A percentile compares a stretch with the other conserved stretches of the same genome.
phyloP scores from a whole-genome alignment of 2,329 filamentous ascomycete genomes.

The Alternaria atra region DNA sequence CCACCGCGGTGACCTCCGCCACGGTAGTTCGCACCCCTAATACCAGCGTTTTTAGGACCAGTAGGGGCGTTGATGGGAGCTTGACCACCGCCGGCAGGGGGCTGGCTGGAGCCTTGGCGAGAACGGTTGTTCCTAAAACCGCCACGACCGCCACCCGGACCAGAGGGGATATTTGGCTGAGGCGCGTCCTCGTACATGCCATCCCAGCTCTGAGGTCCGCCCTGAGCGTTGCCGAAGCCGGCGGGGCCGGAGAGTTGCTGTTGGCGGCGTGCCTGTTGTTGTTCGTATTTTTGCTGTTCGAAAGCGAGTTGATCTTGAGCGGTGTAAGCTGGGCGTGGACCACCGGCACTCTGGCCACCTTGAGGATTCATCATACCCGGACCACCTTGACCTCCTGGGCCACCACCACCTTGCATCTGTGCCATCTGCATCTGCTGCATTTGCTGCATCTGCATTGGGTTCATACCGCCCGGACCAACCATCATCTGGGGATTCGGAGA shows the following conservation, averaged over 20 bases:
- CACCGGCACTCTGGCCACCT: conserved; percentile 31
- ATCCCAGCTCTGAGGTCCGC: conserved; percentile 88
- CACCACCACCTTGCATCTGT: conserved; percentile 58
- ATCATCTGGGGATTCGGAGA: conserved; percentile 46
- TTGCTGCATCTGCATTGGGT: conserved; percentile 71
- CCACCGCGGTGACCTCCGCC: conserved; percentile 70
- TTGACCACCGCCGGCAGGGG: conserved; percentile 51
- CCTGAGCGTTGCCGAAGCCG: conserved; percentile 59
- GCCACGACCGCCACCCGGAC: conserved; percentile 55
- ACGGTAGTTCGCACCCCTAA: conserved; percentile 90
- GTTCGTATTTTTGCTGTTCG: conserved; percentile 81
- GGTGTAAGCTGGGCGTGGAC: conserved; percentile 64
- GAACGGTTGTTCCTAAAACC: conserved; percentile 49
- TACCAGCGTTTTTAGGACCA: conserved; percentile 93
- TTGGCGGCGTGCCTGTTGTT: conserved; percentile 68
- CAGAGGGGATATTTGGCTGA: conserved; percentile 73
- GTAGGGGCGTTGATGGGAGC: conserved; percentile 86
- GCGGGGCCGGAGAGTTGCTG: conserved; percentile 51
- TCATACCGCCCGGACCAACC: conserved; percentile 65
- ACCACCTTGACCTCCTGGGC: conserved; percentile 37
- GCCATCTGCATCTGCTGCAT: conserved; percentile 73
- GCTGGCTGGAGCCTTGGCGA: conserved; percentile 51
- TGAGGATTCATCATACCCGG: conserved; percentile 33
- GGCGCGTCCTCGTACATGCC: conserved; percentile 98
- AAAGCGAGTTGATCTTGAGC: conserved; percentile 77